These are phyloP conservation scores for Myriosclerotinia duriaeana DNA, from an alignment of 2,329 filamentous ascomycete genomes.

Conservation along the genomic window DNA sequence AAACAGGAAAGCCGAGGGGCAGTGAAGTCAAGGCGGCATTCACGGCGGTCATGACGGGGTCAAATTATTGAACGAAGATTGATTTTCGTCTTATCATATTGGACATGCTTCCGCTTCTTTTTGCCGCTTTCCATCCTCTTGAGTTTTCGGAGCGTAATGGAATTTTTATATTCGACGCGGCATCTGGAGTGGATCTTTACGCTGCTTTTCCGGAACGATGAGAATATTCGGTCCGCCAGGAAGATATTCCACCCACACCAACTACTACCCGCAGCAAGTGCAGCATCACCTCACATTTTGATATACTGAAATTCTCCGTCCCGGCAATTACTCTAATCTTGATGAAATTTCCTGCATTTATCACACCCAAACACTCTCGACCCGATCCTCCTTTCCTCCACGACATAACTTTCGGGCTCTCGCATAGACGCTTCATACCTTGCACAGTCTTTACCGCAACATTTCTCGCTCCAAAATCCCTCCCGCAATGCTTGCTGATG, in stretches of 20 bases:
- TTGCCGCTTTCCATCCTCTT: background rate
- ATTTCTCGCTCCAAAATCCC: too few relatives aligned
- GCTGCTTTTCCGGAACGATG: background rate
- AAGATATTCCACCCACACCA: too few relatives aligned
- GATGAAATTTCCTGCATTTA: too few relatives aligned
- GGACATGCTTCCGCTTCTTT: background rate
- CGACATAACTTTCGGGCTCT: too few relatives aligned
- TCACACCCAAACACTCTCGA: too few relatives aligned
- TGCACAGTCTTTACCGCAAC: too few relatives aligned
- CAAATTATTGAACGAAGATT: background rate
- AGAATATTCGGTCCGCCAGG: background rate
- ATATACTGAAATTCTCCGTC: too few relatives aligned
- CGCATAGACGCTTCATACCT: too few relatives aligned
- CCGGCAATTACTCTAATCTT: too few relatives aligned
- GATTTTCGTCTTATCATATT: background rate
- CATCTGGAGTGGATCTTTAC: background rate
- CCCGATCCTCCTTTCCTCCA: too few relatives aligned
- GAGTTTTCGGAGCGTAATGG: background rate
- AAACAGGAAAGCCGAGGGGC: background rate
- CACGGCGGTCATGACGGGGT: slow-evolving; percentile 24
- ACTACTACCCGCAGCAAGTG: background rate
- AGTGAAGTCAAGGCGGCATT: slow-evolving; percentile 26
- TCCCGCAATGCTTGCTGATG: too few relatives aligned
- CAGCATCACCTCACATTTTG: too few relatives aligned
- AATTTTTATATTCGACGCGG: background rate